Base-by-base conservation (phyloP, 73 alveolate species). In the Blepharisma stoltei region DNA sequence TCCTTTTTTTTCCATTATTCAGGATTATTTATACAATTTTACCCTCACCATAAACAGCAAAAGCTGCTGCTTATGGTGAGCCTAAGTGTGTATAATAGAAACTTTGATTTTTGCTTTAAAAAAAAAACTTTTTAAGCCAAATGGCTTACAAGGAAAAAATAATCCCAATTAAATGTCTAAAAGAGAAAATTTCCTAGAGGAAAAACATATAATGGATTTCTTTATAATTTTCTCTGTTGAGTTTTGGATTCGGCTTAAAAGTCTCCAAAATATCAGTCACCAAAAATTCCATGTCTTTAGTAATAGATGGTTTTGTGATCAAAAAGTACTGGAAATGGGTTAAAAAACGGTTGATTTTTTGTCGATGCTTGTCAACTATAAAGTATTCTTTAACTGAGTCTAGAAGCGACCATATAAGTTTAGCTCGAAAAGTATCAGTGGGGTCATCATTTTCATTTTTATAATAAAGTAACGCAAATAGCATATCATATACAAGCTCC, bases 191-290 rank as follows among this genome's bases (percentile, higher is more conserved):
- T n/a, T n/a, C n/a, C n/a, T n/a, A n/a, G n/a, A n/a, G n/a, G n/a
- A n/a, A n/a, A n/a, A n/a, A n/a, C n/a, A n/a, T n/a, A n/a, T n/a
- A n/a, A n/a, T n/a, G n/a, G 41, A 32, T 32, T 32, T 32, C 41
- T 32, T 32, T 32, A 32, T 32, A 32, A 3, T 32, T 32, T 32
- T 32, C 41, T 32, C 41, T 32, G 41, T 32, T 32, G 5, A 32
- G 41, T 3, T 32, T 32, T 1, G 14, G 14, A 9, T 60, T n/a
- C 2, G 37, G 11, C 45, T 38, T 60, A 25, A 60, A 60, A 8
- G 46, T 60, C 23, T 60, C 73, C 14, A 60, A 38, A 60, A 60
- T n/a, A 38, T 60, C 73, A n/a, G 23, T 60, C 38, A 60, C 73
- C 14, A 60, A 25, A 25, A 60, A 60, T 60, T 60, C 73, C 38